Conservation (phyloP, 768 basidiomycete genomes). For the Coprinellus micaceus region DNA sequence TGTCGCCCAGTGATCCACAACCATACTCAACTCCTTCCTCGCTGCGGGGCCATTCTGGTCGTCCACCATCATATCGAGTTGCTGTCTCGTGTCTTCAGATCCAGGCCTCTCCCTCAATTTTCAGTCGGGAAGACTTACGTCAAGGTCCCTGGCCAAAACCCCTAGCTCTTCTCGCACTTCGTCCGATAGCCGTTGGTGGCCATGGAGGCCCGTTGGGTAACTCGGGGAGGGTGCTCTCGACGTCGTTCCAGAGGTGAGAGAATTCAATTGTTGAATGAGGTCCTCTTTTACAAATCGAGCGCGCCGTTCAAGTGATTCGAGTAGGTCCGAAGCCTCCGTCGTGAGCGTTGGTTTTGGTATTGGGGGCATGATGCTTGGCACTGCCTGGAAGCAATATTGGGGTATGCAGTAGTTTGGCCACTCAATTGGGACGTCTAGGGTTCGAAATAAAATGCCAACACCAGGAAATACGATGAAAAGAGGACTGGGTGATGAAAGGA, state of each 20-base stretch:
- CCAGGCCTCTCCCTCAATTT: constrained; percentile 7
- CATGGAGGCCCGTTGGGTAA: constrained; percentile 27
- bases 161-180: constrained; percentile 79
- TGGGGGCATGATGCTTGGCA: constrained; percentile 55
- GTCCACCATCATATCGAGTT: constrained; percentile 64
- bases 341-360: constrained; percentile 48
- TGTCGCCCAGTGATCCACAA: constrained; percentile 47
- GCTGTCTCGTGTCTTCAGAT: constrained; percentile 34
- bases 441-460: too few species aligned
- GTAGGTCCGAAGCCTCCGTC: constrained; percentile 44
- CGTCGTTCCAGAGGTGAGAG: constrained; percentile 57
- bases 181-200: constrained; percentile 70
- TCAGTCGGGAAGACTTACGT: constrained; percentile 45
- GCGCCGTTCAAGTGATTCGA: constrained; percentile 52
- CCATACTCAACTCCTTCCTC: constrained; percentile 42
- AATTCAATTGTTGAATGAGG: constrained; percentile 71
- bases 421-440: too few species aligned
- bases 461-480: too few species aligned
- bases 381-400: too few species aligned
- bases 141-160: constrained; percentile 56
- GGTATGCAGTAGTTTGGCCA: too few species aligned
- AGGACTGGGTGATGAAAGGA: too few species aligned
- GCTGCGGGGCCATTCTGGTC: constrained; percentile 63
- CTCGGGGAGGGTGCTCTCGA: neutral
- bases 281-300: constrained; percentile 61